Conservation (phyloP, 129 eudicot genomes). For the Calendula officinalis region DNA sequence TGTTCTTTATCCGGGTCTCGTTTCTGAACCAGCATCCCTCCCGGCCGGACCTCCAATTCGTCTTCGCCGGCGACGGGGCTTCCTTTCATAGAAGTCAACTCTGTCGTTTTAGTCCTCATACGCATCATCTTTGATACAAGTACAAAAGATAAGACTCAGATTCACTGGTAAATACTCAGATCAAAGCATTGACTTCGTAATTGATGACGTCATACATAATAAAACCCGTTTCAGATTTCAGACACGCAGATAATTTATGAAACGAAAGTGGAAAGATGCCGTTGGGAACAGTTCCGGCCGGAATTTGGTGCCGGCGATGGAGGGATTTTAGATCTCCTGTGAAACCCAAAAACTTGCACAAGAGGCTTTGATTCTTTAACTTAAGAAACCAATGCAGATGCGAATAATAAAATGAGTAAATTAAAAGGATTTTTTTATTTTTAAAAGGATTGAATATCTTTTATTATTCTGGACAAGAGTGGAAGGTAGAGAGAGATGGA, state of each 20-base stretch:
- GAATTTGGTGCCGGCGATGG: background rate
- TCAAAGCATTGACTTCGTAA: slow-evolving; percentile 24
- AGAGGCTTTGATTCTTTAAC: slow-evolving; percentile 6
- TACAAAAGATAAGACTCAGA: background rate
- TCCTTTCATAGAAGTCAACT: slow-evolving; percentile 42
- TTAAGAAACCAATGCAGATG: slow-evolving; percentile 37
- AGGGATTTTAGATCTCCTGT: slow-evolving; percentile 34
- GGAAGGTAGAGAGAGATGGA: slow-evolving; percentile 38
- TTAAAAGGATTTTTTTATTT: background rate
- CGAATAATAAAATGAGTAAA: slow-evolving; percentile 6
- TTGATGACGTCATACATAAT: slow-evolving; percentile 14
- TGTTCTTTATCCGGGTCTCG: slow-evolving; percentile 52
- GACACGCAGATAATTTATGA: too few relatives aligned
- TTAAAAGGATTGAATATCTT: background rate
- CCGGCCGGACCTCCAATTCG: slow-evolving; percentile 80
- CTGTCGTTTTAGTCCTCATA: slow-evolving; percentile 51
- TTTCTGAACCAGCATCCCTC: slow-evolving; percentile 95
- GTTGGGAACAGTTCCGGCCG: background rate
- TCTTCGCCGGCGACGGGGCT: slow-evolving; percentile 21
- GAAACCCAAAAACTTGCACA: slow-evolving; percentile 6
- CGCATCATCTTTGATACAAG: slow-evolving; percentile 55
- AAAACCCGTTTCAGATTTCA: slow-evolving; percentile 15
- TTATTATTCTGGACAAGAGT: slow-evolving; percentile 36
- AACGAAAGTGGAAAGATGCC: too few relatives aligned
- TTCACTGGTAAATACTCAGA: slow-evolving; percentile 10